phyloP scores from a whole-genome alignment of 2,329 filamentous ascomycete genomes.

The Blumeriella jaapii region DNA sequence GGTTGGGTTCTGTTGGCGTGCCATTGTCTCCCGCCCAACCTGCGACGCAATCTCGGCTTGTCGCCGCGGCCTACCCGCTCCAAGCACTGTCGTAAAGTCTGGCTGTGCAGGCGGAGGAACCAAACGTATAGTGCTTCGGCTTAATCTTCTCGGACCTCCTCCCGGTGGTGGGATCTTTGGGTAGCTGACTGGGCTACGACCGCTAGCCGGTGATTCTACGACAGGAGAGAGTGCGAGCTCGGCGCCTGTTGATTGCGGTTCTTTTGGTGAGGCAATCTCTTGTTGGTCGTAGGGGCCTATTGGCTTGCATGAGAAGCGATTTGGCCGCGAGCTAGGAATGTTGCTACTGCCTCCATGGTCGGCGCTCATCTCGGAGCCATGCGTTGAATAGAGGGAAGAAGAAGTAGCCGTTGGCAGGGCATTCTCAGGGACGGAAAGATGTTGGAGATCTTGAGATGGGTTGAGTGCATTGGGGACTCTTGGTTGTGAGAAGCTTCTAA shows the following conservation, averaged over 20 bases:
- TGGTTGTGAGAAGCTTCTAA: slow-evolving; percentile 20
- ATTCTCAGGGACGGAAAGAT: slow-evolving; percentile 10
- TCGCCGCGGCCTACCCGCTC: slow-evolving; percentile 16
- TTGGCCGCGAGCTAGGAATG: background rate
- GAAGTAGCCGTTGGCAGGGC: slow-evolving; percentile 5
- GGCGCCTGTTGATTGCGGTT: slow-evolving; percentile 1
- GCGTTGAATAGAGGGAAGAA: slow-evolving; percentile 13
- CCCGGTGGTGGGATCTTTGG: slow-evolving; percentile 19
- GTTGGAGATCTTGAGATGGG: slow-evolving; percentile 6
- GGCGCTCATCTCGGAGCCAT: slow-evolving; percentile 7
- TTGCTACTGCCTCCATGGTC: slow-evolving; percentile 3
- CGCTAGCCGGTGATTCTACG: slow-evolving; percentile 21
- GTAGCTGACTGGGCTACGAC: slow-evolving; percentile 22
- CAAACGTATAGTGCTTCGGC: slow-evolving; percentile 11
- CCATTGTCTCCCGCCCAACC: slow-evolving; percentile 8
- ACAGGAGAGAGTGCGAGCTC: slow-evolving; percentile 22
- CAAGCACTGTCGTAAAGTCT: slow-evolving; percentile 9
- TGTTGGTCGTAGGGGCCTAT: slow-evolving; percentile 18
- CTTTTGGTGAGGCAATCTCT: slow-evolving; percentile 10
- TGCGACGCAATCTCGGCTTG: slow-evolving; percentile 19
- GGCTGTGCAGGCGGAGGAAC: slow-evolving; percentile 11
- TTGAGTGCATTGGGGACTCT: slow-evolving; percentile 12
- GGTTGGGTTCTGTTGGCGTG: slow-evolving; percentile 1
- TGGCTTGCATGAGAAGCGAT: slow-evolving; percentile 13
- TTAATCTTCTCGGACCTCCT: slow-evolving; percentile 6